phyloP scores from a whole-genome alignment of 2,329 filamentous ascomycete genomes.

The Hypoxylon sp. region DNA sequence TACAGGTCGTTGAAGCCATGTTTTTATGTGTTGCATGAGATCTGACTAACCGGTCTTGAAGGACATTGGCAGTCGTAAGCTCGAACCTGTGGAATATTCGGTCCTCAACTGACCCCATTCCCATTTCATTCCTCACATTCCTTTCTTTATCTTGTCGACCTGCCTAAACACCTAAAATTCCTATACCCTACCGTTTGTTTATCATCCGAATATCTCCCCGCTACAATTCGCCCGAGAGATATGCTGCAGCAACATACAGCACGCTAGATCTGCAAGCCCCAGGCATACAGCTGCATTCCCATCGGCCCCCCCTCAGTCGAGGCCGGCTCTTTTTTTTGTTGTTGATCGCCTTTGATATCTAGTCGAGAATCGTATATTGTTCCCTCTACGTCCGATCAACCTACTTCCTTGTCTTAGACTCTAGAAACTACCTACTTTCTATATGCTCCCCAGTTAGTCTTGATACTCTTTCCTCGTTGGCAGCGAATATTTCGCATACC shows the following conservation, averaged over 20 bases:
- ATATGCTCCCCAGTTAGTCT: conserved; percentile 30
- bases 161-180: background rate
- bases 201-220: conserved; percentile 29
- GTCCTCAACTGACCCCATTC: background rate
- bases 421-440: conserved; percentile 13
- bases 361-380: conserved; percentile 21
- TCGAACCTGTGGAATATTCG: conserved; percentile 9
- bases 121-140: conserved; percentile 2
- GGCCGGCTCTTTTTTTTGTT: conserved; percentile 13
- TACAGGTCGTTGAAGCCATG: conserved; percentile 19
- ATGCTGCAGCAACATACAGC: conserved; percentile 32
- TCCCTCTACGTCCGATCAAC: conserved; percentile 2
- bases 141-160: conserved; percentile 5
- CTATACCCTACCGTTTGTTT: conserved; percentile 21
- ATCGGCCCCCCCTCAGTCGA: conserved; percentile 17
- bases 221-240: conserved; percentile 27
- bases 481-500: conserved; percentile 18
- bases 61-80: conserved; percentile 24
- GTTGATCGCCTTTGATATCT: conserved; percentile 12
- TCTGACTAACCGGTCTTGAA: conserved; percentile 28
- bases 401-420: conserved; percentile 27
- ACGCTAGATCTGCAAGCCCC: conserved; percentile 31
- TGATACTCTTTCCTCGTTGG: conserved; percentile 31
- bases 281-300: conserved; percentile 21
- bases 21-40: conserved; percentile 28